A percentile compares a stretch with the other conserved stretches of the same genome.
These are phyloP conservation scores for Elsinoe fawcettii DNA, from an alignment of 2,329 filamentous ascomycete species.

Conservation along the genomic window DNA sequence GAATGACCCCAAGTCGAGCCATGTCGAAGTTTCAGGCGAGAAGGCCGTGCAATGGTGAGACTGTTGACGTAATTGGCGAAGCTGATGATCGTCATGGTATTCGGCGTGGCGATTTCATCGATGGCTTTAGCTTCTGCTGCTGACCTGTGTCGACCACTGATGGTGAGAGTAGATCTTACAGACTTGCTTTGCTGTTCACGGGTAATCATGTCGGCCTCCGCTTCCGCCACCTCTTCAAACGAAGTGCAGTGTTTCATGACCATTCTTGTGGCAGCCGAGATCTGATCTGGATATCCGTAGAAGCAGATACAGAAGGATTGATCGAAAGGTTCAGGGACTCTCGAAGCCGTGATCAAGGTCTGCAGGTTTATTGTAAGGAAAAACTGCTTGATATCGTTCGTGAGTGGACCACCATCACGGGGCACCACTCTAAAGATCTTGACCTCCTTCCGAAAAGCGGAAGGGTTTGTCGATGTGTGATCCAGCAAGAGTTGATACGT, in stretches of 20 bases:
- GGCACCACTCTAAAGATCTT: background rate
- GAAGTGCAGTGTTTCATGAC: background rate
- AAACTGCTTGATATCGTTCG: background rate
- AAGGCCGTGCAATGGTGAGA: background rate
- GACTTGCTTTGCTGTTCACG: background rate
- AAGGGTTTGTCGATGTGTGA: background rate
- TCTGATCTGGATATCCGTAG: background rate
- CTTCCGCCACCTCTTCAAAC: background rate
- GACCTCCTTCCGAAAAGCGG: background rate
- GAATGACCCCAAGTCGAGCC: background rate
- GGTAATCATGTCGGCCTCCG: background rate
- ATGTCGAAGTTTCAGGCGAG: background rate
- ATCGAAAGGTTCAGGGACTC: background rate
- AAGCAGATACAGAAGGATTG: background rate
- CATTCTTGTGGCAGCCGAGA: background rate
- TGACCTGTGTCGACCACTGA: background rate
- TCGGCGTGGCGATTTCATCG: background rate
- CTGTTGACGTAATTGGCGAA: constrained; percentile 16
- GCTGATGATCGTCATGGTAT: background rate
- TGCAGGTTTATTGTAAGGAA: background rate
- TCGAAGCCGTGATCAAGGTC: background rate
- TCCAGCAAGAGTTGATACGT: background rate
- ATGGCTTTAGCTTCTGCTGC: background rate
- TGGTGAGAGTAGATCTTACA: background rate
- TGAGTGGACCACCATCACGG: background rate